These are phyloP conservation scores for Paspalum notatum DNA, from an alignment of 176 grass and related monocot genomes.

Conservation along the genomic window DNA sequence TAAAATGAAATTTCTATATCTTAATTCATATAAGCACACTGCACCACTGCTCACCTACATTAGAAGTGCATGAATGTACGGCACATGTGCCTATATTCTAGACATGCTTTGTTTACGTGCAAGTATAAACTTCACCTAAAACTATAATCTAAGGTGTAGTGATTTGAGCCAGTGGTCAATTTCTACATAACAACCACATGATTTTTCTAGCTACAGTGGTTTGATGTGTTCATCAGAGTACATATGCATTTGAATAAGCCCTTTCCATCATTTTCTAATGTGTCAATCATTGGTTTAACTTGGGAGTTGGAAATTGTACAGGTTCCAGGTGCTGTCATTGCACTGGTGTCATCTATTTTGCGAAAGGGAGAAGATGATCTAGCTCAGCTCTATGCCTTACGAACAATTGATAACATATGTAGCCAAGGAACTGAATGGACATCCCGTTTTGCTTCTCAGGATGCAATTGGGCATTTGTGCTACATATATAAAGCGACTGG, in stretches of 20 bases:
- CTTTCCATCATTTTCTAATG: slow-evolving; percentile 13
- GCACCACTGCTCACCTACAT: not conserved
- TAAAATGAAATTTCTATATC: slow-evolving; percentile 31
- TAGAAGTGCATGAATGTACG: not conserved
- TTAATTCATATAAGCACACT: not conserved
- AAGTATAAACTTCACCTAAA: not conserved
- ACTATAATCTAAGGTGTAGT: not conserved
- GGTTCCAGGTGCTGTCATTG: slow-evolving; percentile 90
- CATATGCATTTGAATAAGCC: slow-evolving; percentile 6
- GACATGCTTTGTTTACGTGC: slow-evolving; percentile 16
- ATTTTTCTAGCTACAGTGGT: slow-evolving; percentile 1
- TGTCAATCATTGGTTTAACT: slow-evolving; percentile 30
- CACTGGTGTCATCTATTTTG: slow-evolving; percentile 89
- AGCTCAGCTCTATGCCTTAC: slow-evolving; percentile 89
- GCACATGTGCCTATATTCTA: not conserved
- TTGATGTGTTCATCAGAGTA: slow-evolving; percentile 20
- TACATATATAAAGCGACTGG: slow-evolving; percentile 95
- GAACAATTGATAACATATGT: slow-evolving; percentile 96
- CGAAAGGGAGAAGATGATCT: slow-evolving; percentile 97
- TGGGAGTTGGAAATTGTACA: slow-evolving; percentile 45
- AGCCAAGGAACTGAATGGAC: slow-evolving; percentile 94
- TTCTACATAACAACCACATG: not conserved
- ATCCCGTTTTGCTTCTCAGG: slow-evolving; percentile 87
- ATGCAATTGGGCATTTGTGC: slow-evolving; percentile 81
- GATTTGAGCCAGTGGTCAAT: not conserved